Conservation (phyloP, 1,284 basidiomycete genomes). For the Tilletia setariae region DNA sequence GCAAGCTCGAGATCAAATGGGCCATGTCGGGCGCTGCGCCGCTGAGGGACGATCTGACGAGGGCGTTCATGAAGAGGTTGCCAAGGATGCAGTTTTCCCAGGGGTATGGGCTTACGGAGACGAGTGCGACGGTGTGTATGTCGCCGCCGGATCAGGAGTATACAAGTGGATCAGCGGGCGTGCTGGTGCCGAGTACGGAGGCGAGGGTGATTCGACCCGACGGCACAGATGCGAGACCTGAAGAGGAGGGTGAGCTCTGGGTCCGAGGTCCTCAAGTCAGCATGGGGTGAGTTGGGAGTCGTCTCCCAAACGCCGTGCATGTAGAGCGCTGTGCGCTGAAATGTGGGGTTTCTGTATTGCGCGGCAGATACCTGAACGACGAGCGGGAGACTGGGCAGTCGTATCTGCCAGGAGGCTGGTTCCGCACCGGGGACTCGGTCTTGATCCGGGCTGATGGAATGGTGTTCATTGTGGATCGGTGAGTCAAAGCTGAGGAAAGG, state of each 20-base stretch:
- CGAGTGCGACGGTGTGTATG: constrained; percentile 23
- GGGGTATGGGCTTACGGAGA: constrained; percentile 40
- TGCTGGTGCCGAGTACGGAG: constrained; percentile 32
- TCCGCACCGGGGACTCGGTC: constrained; percentile 45
- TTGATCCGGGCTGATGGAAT: constrained; percentile 25
- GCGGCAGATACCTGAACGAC: constrained; percentile 54
- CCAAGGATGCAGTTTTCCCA: constrained; percentile 39
- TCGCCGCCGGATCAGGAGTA: not conserved
- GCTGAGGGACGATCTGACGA: constrained; percentile 40
- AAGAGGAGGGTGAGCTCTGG: constrained; percentile 57
- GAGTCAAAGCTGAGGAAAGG: not conserved
- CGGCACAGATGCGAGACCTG: constrained; percentile 47
- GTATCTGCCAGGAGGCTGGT: constrained; percentile 35
- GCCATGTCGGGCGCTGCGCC: constrained; percentile 41
- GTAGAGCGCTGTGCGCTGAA: no score
- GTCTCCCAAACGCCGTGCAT: no score
- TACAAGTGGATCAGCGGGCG: constrained; percentile 18
- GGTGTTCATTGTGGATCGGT: constrained; percentile 39
- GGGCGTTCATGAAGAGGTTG: constrained; percentile 32
- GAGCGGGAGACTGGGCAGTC: constrained; percentile 42
- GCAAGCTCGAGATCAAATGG: no score
- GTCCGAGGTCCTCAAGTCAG: constrained; percentile 59
- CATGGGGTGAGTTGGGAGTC: constrained; percentile 42
- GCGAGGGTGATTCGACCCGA: constrained; percentile 40
- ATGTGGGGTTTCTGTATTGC: no score